Conservation (phyloP, 495 filamentous ascomycete genomes). For the Hypomontagnella submonticulosa region DNA sequence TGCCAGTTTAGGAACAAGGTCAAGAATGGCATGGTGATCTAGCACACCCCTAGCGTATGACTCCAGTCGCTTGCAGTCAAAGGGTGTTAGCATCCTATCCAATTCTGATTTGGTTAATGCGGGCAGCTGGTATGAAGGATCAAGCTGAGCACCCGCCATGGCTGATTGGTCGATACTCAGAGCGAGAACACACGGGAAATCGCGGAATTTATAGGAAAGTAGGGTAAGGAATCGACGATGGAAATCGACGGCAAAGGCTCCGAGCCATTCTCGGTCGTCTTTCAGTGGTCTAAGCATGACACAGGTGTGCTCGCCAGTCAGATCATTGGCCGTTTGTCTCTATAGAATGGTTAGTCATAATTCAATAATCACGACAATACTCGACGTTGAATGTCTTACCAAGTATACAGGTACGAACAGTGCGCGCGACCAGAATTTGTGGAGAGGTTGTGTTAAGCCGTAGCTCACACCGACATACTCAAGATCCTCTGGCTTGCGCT, state of each 20-base stretch:
- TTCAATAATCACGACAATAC: not conserved
- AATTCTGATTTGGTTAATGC: slow-evolving; percentile 76
- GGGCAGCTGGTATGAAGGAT: slow-evolving; percentile 57
- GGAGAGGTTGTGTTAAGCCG: slow-evolving; percentile 86
- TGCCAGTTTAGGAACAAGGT: slow-evolving; percentile 86
- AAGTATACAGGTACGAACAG: slow-evolving; percentile 92
- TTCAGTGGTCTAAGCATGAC: slow-evolving; percentile 91
- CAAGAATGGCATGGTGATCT: slow-evolving; percentile 96
- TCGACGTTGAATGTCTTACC: slow-evolving; percentile 30
- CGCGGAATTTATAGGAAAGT: slow-evolving; percentile 90
- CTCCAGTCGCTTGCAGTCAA: slow-evolving; percentile 93
- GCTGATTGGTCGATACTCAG: slow-evolving; percentile 91
- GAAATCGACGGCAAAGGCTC: slow-evolving; percentile 91
- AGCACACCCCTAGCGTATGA: slow-evolving; percentile 96
- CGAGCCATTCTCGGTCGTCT: slow-evolving; percentile 81
- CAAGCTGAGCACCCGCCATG: slow-evolving; percentile 73
- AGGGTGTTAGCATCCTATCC: slow-evolving; percentile 82
- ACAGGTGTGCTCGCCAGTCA: slow-evolving; percentile 97
- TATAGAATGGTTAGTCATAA: slow-evolving; percentile 21
- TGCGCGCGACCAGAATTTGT: slow-evolving; percentile 92
- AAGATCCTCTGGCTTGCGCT: slow-evolving; percentile 80
- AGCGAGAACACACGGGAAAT: slow-evolving; percentile 82
- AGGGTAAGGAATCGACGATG: slow-evolving; percentile 88
- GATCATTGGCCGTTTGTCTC: slow-evolving; percentile 93
- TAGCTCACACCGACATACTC: slow-evolving; percentile 97